Conservation (phyloP, 306 rosid species). For the Ormosia semicastrata region DNA sequence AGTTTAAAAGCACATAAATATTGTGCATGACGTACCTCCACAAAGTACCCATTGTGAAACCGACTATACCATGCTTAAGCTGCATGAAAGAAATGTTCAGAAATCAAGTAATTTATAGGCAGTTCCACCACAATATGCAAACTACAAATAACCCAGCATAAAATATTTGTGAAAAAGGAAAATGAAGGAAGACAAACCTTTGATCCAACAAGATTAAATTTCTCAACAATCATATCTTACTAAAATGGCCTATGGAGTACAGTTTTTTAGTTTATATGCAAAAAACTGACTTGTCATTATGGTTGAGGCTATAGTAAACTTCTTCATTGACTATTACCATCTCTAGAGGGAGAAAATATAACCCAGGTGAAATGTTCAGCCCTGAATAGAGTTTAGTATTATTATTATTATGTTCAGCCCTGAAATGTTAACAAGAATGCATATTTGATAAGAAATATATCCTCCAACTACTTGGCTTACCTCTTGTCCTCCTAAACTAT, state of each 20-base stretch:
- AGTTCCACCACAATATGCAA: conserved; percentile 2
- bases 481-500: not conserved
- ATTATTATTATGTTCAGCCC: not conserved
- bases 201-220: not conserved
- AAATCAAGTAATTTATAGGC: conserved; percentile 29
- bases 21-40: conserved; percentile 73
- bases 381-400: not conserved
- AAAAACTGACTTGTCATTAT: not conserved
- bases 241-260: not conserved
- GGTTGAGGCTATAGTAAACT: not conserved
- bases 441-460: not conserved
- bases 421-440: not conserved
- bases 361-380: not conserved
- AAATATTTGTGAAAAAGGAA: not conserved
- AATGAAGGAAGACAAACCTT: not conserved
- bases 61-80: conserved; percentile 96
- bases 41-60: conserved; percentile 79
- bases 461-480: conserved; percentile 3
- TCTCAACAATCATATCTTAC: not conserved
- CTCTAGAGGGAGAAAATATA: not conserved
- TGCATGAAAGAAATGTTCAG: conserved; percentile 51
- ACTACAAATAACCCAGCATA: not conserved
- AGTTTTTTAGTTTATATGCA: not conserved
- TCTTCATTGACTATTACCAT: not conserved
- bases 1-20: conserved; percentile 3